phyloP scores from a whole-genome alignment of 2,329 filamentous ascomycete species.

The Colletotrichum echinochloae region DNA sequence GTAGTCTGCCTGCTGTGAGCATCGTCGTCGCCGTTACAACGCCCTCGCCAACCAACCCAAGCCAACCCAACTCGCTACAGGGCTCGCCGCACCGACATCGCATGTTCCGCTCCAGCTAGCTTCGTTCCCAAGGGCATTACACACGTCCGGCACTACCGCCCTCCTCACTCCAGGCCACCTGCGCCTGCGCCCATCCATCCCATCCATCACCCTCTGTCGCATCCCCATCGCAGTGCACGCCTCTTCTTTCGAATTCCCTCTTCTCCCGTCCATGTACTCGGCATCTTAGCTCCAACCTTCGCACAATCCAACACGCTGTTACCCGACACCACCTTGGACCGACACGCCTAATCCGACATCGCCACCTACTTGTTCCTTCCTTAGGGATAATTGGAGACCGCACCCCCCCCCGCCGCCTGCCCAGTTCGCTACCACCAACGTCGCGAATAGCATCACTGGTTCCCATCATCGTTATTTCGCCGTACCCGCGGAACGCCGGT shows the following conservation, averaged over 20 bases:
- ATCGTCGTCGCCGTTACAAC: slow-evolving; percentile 9
- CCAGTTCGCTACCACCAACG: slow-evolving; percentile 14
- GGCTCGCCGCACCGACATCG: not conserved
- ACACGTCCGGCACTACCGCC: slow-evolving; percentile 9
- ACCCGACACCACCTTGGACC: slow-evolving; percentile 13
- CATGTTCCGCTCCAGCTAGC: slow-evolving; percentile 4
- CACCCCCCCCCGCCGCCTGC: not conserved
- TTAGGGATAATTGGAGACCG: not conserved
- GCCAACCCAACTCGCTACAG: not conserved
- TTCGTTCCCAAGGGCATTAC: not conserved
- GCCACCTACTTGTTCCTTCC: slow-evolving; percentile 16
- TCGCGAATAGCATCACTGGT: slow-evolving; percentile 34
- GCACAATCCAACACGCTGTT: slow-evolving; percentile 11
- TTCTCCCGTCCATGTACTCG: not conserved
- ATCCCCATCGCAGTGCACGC: slow-evolving; percentile 7
- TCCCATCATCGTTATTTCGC: slow-evolving; percentile 5
- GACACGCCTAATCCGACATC: slow-evolving; percentile 17
- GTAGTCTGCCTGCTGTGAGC: not conserved
- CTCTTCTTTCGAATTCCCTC: not conserved
- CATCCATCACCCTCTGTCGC: not conserved
- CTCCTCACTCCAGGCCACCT: not conserved
- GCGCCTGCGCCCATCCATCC: not conserved
- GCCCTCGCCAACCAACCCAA: too few species aligned
- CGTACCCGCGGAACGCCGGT: slow-evolving; percentile 8
- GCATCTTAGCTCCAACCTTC: slow-evolving; percentile 19